A percentile compares a stretch with the other conserved stretches of the same genome.
phyloP scores from a whole-genome alignment of 805 yeast species.

The Teunomyces panamensis region DNA sequence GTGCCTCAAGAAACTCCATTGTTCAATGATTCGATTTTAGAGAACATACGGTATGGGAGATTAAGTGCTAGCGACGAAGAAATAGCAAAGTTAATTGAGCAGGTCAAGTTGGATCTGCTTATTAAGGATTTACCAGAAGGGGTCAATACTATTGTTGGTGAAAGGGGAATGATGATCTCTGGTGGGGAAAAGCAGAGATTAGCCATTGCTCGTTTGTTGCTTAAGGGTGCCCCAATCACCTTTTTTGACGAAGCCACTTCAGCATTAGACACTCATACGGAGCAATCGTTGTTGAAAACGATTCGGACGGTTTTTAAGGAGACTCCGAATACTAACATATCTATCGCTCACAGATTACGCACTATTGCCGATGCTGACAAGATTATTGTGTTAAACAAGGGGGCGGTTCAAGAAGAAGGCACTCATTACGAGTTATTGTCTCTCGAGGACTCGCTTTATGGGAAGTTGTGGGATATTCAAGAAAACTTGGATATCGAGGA shows the following conservation, averaged over 20 bases:
- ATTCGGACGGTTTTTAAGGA: constrained; percentile 61
- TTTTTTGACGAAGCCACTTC: constrained; percentile 97
- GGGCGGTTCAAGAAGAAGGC: constrained; percentile 85
- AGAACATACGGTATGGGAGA: constrained; percentile 85
- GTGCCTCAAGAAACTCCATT: constrained; percentile 98
- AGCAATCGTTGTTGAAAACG: constrained; percentile 75
- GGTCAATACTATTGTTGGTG: constrained; percentile 84
- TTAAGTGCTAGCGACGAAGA: constrained; percentile 71
- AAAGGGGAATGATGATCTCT: constrained; percentile 97
- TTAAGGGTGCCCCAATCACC: constrained; percentile 84
- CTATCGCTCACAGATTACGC: constrained; percentile 90
- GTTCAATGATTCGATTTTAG: constrained; percentile 85
- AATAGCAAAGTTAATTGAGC: constrained; percentile 57
- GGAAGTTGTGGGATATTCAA: constrained; percentile 87
- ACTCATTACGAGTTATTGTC: constrained; percentile 63
- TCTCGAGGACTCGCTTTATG: constrained; percentile 60
- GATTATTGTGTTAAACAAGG: constrained; percentile 80
- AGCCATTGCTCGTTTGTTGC: constrained; percentile 86
- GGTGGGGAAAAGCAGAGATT: constrained; percentile 98
- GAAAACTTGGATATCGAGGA: constrained; percentile 53
- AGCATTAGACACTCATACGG: constrained; percentile 95
- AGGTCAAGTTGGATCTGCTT: constrained; percentile 66
- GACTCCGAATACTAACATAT: constrained; percentile 68
- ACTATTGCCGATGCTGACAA: constrained; percentile 94
- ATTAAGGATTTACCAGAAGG: constrained; percentile 80